Evolutionary conservation across 495 filamentous ascomycete species (phyloP).

Genomic region (Lophium mytilinum): DNA sequence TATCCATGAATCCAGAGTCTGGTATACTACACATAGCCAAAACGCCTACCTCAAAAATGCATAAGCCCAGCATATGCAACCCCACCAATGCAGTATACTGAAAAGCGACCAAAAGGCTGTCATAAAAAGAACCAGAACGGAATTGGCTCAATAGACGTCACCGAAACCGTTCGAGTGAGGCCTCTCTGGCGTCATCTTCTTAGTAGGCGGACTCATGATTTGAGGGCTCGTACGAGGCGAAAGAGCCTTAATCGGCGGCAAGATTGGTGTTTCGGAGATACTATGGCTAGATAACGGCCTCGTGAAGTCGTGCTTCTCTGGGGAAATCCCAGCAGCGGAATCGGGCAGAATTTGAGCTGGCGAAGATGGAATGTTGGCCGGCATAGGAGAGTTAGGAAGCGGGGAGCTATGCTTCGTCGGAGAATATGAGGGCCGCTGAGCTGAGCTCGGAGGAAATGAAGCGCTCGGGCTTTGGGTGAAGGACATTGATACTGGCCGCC

Average conservation of each 20-base stretch:
- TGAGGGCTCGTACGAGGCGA: constrained; percentile 35
- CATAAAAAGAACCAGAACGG: too few relatives aligned
- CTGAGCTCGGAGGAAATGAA: constrained; percentile 17
- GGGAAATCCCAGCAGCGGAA: constrained; percentile 58
- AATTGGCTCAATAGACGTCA: not conserved
- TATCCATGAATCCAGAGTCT: too few relatives aligned
- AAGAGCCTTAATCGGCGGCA: constrained; percentile 44
- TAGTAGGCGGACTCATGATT: constrained; percentile 21
- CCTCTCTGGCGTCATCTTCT: constrained; percentile 23
- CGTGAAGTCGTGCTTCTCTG: constrained; percentile 61
- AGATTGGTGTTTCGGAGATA: constrained; percentile 39
- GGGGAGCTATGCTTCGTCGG: constrained; percentile 23
- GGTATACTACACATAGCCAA: too few relatives aligned
- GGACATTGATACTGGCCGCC: constrained; percentile 3
- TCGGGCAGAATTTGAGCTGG: constrained; percentile 43
- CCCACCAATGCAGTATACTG: too few relatives aligned
- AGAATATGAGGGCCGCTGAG: constrained; percentile 14
- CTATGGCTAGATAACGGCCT: constrained; percentile 43
- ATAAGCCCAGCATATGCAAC: too few relatives aligned
- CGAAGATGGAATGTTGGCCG: constrained; percentile 2
- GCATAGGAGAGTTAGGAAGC: constrained; percentile 1
- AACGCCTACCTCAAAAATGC: too few relatives aligned
- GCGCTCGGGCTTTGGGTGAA: constrained; percentile 21
- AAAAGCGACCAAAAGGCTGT: too few relatives aligned
- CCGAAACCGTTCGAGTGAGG: constrained; percentile 2